Evolutionary conservation across 225 moss, liverwort and hornwort genomes (phyloP).

Genomic region (Marchantia paleacea): DNA sequence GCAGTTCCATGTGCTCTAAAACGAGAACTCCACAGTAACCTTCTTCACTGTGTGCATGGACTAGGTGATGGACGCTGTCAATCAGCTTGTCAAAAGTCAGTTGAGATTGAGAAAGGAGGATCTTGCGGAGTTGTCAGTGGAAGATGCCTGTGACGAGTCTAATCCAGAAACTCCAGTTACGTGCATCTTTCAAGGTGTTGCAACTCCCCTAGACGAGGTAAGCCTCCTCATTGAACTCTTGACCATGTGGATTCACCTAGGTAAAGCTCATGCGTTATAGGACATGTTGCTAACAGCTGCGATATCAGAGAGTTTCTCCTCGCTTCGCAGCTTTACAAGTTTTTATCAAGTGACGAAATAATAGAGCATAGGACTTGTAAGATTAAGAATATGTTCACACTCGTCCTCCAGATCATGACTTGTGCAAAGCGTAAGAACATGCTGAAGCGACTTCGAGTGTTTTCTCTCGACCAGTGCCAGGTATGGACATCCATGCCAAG

Average conservation of each 20-base stretch:
- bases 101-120: conserved; percentile 39
- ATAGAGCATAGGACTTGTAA: too few relatives aligned
- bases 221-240: background rate
- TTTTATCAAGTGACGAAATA: too few relatives aligned
- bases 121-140: conserved; percentile 34
- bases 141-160: conserved; percentile 52
- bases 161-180: conserved; percentile 47
- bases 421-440: conserved; percentile 49
- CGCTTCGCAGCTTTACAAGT: too few relatives aligned
- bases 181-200: conserved; percentile 49
- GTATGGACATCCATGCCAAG: conserved; percentile 1
- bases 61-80: conserved; percentile 43
- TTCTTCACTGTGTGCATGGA: background rate
- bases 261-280: too few relatives aligned
- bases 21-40: background rate
- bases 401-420: conserved; percentile 36
- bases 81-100: conserved; percentile 40
- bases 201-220: conserved; percentile 51
- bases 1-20: background rate
- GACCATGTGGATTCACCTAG: too few relatives aligned
- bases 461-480: conserved; percentile 54
- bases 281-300: too few relatives aligned
- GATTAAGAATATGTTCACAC: too few relatives aligned
- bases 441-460: conserved; percentile 48
- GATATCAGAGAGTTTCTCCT: too few relatives aligned